Evolutionary conservation across 179 eudicot genomes (phyloP).

Genomic region (Gypsophila paniculata): DNA sequence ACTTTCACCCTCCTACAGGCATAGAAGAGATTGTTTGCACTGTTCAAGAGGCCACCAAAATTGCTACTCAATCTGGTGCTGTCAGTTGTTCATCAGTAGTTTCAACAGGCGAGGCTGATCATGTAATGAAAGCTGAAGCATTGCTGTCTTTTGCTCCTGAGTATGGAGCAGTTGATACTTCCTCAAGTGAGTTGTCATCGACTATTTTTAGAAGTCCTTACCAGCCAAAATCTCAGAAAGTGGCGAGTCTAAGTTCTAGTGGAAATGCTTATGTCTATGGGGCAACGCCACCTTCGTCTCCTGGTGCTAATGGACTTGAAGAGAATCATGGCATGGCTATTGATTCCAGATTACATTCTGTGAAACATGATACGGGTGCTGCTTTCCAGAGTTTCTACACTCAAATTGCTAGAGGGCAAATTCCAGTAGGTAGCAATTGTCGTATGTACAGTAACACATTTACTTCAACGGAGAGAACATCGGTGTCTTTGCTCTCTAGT

Average conservation of each 20-base stretch:
- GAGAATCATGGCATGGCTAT: slow-evolving; percentile 42
- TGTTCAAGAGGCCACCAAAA: slow-evolving; percentile 51
- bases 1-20: slow-evolving; percentile 48
- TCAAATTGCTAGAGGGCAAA: slow-evolving; percentile 53
- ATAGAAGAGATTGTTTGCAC: slow-evolving; percentile 60
- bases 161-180: slow-evolving; percentile 87
- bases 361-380: slow-evolving; percentile 40
- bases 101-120: slow-evolving; percentile 60
- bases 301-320: slow-evolving; percentile 51
- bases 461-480: slow-evolving; percentile 37
- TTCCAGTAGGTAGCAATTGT: slow-evolving; percentile 31
- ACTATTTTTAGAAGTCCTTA: slow-evolving; percentile 77
- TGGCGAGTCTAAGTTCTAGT: slow-evolving; percentile 69
- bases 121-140: slow-evolving; percentile 86
- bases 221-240: slow-evolving; percentile 62
- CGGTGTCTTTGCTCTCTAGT: slow-evolving; percentile 41
- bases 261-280: slow-evolving; percentile 66
- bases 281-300: slow-evolving; percentile 85
- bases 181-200: slow-evolving; percentile 60
- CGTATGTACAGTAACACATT: slow-evolving; percentile 30
- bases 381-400: slow-evolving; percentile 51
- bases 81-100: slow-evolving; percentile 44
- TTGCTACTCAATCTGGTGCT: slow-evolving; percentile 40
- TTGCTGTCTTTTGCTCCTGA: slow-evolving; percentile 85
- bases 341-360: slow-evolving; percentile 44